Evolutionary conservation across 768 basidiomycete species (phyloP).

Genomic region (Mycena amicta): DNA sequence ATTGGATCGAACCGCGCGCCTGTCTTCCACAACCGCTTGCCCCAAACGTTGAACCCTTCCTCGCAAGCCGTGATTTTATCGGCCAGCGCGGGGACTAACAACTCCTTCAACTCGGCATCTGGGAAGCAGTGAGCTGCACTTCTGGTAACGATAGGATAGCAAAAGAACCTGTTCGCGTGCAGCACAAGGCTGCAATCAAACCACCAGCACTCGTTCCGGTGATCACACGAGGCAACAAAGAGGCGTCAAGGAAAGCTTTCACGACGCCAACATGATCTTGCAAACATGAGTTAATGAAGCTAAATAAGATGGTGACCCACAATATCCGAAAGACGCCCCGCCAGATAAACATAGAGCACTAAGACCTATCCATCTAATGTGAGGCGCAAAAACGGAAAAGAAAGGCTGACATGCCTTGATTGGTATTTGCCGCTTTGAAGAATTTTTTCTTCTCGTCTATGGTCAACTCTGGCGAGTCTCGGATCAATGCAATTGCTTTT

Average conservation of each 20-base stretch:
- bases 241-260: conserved; percentile 87
- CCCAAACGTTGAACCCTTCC: conserved; percentile 73
- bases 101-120: conserved; percentile 76
- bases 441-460: conserved; percentile 90
- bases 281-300: conserved; percentile 5
- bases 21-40: conserved; percentile 74
- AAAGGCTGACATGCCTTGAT: conserved; percentile 62
- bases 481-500: conserved; percentile 72
- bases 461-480: conserved; percentile 70
- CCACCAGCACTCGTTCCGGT: conserved; percentile 96
- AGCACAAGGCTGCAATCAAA: conserved; percentile 72
- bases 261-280: conserved; percentile 89
- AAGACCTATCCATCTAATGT: conserved; percentile 41
- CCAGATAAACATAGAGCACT: conserved; percentile 95
- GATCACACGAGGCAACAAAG: conserved; percentile 86
- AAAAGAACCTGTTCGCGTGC: conserved; percentile 72
- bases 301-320: conserved; percentile 44
- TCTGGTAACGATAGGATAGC: too few relatives aligned
- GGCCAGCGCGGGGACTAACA: conserved; percentile 84
- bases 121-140: too few relatives aligned
- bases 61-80: conserved; percentile 81
- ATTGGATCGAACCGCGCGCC: conserved; percentile 96
- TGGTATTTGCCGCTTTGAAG: conserved; percentile 86
- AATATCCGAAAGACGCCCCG: conserved; percentile 94
- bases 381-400: not conserved